Base-by-base conservation (phyloP, 1,284 basidiomycete species). In the Trametes polyzona region DNA sequence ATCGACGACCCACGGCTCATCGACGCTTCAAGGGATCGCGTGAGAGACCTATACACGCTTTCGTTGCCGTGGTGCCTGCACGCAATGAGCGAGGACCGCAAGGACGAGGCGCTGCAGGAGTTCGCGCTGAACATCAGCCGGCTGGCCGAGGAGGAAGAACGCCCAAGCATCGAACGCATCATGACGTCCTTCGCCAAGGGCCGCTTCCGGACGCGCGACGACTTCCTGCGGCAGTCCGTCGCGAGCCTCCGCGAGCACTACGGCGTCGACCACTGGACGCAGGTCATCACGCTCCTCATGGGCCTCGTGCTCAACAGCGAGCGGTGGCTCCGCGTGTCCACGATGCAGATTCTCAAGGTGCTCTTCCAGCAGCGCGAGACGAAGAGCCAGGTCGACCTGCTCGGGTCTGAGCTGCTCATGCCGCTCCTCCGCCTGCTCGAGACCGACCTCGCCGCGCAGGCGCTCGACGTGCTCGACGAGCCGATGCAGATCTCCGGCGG, bases 141-240 rank as follows among this genome's bases (percentile, higher is more conserved):
- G 8, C 79, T 96, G 23, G 94, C 95, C 1, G 85, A 86, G 33
- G 72, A 77, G 37, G 87, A 93, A 64, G 87, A 86, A 37, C 83
- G 87, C 48, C 81, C 84, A 11, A 92, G 90, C 65, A 89, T 97
- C 62, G 79, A 85, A 56, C 88, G 93, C 30, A 90, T 98, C 65
- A 91, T 96, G 83, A 89, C 82, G 1, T 96, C 93, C 7, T 95
- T 96, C 63, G 86, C 92, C 37, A 93, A 92, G 72, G 79, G 82
- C 21, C 90, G 93, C 41, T 98, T 98, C 80, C 82, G 95, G 40
- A 94, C 94, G 2, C 91, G 91, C 69, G 96, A 98, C 55, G 95
- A 98, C 72, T 95, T 98, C 72, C 82, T 96, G 56, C 87, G 94
- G 2, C 95, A 98, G 70, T 95, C 94, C 0, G 88, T 94, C 17